Evolutionary conservation across 805 yeast species (phyloP), one percentile per base, ranked within the genome.

Genomic region (Candida insectorum): DNA sequence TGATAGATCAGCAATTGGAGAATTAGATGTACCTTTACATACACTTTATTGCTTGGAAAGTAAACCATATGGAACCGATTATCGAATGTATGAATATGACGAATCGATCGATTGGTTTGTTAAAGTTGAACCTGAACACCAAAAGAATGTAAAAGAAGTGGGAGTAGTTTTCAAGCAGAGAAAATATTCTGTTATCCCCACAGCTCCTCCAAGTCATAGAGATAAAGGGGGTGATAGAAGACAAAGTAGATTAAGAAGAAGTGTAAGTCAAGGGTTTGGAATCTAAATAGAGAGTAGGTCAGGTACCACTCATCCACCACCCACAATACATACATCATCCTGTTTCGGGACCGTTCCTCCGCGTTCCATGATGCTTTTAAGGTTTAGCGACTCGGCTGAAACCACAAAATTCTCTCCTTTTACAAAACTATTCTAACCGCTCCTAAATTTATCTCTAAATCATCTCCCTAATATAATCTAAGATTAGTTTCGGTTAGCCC

Each of bases 51-150:
- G 91, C 37, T 71, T 91, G 40, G 97, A 91, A 52, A 88, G 91
- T 31, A 86, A 85, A 56, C 97, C 97, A 0, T 91, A 87, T 57
- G 97, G 97, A 2, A 95, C 94, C 2, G 94, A 87, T 40, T 91
- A 95, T 87, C 75, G 83, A 10, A 68, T 89, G 55, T 91, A 81
- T 60, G 95, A 88, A 55, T 91, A 81, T 60, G 83, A 85, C 48
- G 96, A 89, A 46, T 60, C 59, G 2, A 59, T 71, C 25, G 89
- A 88, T 54, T 78, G 86, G 81, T 91, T 91, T 61, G 73, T 65
- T 34, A 77, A 83, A 48, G 81, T 87, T 4, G 74, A 72, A 28
- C 56, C 71, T 30, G 77, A 71, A 26, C 78, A 74, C 44, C 65
- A 65, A 42, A 74, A 70, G 58, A 82, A 75, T 45, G 77, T 82